These are phyloP conservation scores for Syzygium oleosum DNA, from an alignment of 345 rosid species.

Conservation along the genomic window DNA sequence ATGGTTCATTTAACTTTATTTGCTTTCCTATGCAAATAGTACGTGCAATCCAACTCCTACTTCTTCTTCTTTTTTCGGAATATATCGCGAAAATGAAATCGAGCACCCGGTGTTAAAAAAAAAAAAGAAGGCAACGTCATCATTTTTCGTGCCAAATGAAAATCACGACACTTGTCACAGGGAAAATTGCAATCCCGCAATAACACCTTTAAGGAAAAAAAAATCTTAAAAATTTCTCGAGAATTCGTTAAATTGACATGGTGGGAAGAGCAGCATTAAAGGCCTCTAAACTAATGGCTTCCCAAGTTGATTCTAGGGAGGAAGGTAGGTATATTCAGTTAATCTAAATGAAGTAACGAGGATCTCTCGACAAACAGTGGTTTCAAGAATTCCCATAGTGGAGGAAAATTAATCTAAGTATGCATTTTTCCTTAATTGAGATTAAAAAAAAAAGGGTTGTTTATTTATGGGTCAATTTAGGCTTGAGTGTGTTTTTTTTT, in stretches of 20 bases:
- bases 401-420: not conserved
- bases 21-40: not conserved
- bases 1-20: not conserved
- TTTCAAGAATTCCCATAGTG: not conserved
- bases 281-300: rapidly evolving
- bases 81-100: not conserved
- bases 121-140: not conserved
- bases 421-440: not conserved
- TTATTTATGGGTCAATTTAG: not conserved
- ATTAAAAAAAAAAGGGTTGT: rapidly evolving
- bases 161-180: rapidly evolving
- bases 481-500: no score
- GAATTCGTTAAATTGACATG: not conserved
- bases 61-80: not conserved
- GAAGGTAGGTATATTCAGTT: not conserved
- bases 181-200: rapidly evolving
- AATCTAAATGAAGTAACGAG: not conserved
- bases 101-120: rapidly evolving
- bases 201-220: not conserved
- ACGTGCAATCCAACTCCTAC: not conserved
- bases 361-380: not conserved
- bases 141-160: not conserved
- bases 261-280: rapidly evolving
- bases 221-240: not conserved
- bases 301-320: not conserved